Conservation (phyloP, 768 basidiomycete species). For the Leccinum truebloodii region DNA sequence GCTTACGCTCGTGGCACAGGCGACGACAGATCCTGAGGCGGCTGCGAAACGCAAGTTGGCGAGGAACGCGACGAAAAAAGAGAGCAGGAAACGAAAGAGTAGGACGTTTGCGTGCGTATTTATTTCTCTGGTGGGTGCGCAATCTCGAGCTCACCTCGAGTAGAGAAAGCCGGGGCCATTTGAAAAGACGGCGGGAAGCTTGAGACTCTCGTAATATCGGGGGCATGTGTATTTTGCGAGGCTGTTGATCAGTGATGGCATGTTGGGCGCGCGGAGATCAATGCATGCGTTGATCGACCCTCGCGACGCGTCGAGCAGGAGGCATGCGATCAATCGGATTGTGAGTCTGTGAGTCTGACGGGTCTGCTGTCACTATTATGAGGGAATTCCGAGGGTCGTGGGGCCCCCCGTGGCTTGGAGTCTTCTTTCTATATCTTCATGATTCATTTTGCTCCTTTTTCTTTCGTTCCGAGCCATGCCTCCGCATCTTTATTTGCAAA, state of each 20-base stretch:
- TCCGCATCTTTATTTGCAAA: too few species aligned
- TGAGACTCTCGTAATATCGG: conserved; percentile 4
- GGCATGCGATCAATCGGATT: background rate
- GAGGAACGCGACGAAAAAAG: conserved; percentile 76
- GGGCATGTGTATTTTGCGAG: background rate
- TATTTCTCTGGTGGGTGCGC: background rate
- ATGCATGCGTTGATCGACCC: background rate
- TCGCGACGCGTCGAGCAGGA: background rate
- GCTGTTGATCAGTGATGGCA: background rate
- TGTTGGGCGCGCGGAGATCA: background rate
- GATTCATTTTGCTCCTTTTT: too few species aligned
- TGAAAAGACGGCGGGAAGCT: conserved; percentile 45
- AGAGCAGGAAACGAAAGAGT: conserved; percentile 79
- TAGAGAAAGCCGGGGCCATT: conserved; percentile 51
- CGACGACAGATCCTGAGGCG: conserved; percentile 68
- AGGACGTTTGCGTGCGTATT: conserved; percentile 56
- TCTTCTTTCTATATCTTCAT: background rate
- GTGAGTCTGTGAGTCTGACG: background rate
- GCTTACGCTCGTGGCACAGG: conserved; percentile 40
- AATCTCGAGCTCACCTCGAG: background rate
- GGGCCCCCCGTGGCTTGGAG: background rate
- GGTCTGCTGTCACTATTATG: background rate
- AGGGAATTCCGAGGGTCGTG: background rate
- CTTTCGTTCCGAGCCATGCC: too few species aligned
- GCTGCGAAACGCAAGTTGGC: conserved; percentile 76